A percentile compares a stretch with the other conserved stretches of the same genome.
Conservation (phyloP, 352 stramenopile genomes). For the Phytophthora colocasiae region DNA sequence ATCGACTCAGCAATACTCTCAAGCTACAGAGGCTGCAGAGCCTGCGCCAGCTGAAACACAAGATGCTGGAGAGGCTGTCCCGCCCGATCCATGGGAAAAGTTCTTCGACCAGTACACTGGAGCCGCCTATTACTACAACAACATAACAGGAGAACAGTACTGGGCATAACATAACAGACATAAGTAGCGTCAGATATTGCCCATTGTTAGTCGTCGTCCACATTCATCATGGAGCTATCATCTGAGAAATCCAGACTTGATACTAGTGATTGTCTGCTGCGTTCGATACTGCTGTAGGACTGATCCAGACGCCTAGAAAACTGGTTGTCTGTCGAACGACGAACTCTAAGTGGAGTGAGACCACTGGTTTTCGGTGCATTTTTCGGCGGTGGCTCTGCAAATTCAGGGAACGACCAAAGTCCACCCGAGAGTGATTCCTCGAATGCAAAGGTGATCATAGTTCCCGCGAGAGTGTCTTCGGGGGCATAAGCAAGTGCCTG, state of each 20-base stretch:
- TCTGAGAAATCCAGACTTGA: slow-evolving; percentile 81
- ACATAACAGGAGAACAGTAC: slow-evolving; percentile 84
- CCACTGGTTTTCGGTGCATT: slow-evolving; percentile 45
- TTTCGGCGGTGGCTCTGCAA: slow-evolving; percentile 30
- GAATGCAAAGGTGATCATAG: slow-evolving; percentile 87
- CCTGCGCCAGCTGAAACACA: background rate
- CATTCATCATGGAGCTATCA: slow-evolving; percentile 82
- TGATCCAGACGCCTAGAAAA: slow-evolving; percentile 50
- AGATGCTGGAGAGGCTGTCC: slow-evolving; percentile 31
- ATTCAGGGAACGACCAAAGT: slow-evolving; percentile 44
- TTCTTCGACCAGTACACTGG: slow-evolving; percentile 90
- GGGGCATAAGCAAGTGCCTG: slow-evolving; percentile 84
- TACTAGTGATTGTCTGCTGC: slow-evolving; percentile 54
- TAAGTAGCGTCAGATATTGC: background rate
- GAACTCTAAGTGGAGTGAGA: slow-evolving; percentile 42
- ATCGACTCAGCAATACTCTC: slow-evolving; percentile 27
- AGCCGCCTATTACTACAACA: slow-evolving; percentile 91
- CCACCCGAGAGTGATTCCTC: slow-evolving; percentile 72
- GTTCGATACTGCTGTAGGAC: slow-evolving; percentile 81
- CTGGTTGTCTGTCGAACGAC: slow-evolving; percentile 16
- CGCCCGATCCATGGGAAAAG: slow-evolving; percentile 81
- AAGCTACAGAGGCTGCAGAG: slow-evolving; percentile 2
- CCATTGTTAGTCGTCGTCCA: slow-evolving; percentile 52
- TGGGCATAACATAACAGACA: slow-evolving; percentile 59
- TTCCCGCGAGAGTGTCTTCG: slow-evolving; percentile 75